Conservation (phyloP, 306 rosid species). For the Corylus avellana region DNA sequence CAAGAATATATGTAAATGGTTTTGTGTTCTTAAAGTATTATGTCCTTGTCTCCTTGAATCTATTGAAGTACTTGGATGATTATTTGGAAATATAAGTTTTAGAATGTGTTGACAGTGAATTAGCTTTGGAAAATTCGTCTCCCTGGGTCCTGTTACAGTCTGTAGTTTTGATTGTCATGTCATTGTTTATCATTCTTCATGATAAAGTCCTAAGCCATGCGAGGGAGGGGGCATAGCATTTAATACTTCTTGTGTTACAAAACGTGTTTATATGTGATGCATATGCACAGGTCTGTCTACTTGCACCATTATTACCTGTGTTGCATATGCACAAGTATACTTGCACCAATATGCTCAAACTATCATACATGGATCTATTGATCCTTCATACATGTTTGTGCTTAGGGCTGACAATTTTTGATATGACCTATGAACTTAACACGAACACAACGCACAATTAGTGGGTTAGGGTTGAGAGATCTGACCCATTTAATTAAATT, state of each 20-base stretch:
- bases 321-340: neutral
- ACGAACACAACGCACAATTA: too few species aligned
- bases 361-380: neutral
- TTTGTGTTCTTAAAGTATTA: neutral
- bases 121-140: neutral
- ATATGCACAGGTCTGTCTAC: neutral
- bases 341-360: neutral
- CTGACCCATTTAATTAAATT: too few species aligned
- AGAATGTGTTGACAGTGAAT: neutral
- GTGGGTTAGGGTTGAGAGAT: too few species aligned
- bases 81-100: neutral
- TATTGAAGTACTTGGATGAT: neutral
- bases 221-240: neutral
- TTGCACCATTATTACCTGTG: neutral
- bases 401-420: too few species aligned
- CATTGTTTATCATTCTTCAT: neutral
- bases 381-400: neutral
- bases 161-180: neutral
- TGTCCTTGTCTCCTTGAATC: neutral
- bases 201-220: neutral
- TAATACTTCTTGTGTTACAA: neutral
- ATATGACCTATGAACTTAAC: too few species aligned
- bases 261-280: neutral
- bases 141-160: neutral
- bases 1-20: neutral